Base-by-base conservation (phyloP, 1,284 basidiomycete genomes). In the Mycosarcoma mackinlayi region DNA sequence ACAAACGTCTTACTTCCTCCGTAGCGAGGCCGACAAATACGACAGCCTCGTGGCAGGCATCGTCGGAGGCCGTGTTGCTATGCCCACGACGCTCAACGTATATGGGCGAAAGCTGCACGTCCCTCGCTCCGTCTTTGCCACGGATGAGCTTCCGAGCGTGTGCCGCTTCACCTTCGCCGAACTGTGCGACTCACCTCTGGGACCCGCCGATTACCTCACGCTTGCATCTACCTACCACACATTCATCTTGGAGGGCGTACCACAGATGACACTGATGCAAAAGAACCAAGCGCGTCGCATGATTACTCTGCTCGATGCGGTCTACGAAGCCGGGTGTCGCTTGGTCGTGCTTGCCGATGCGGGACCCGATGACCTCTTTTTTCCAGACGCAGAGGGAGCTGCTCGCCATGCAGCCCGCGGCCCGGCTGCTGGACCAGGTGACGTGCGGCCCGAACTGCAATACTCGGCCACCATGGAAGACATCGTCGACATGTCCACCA, bases 251-350 rank as follows among this genome's bases (percentile, higher is more conserved):
- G 87, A 87, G 44, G 83, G 86, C 31, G 86, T 90, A 18, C 89
- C 89, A 0, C 73, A 88, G 27, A 84, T 91, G 3, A 85, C 85
- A 13, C 83, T 90, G 3, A 85, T 86, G 11, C 84, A 85, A 33
- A 91, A 90, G 84, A 89, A 91, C 79, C 88, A 90, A 82, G 89
- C 89, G 3, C 83, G 89, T 11, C 84, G 89, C 3, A 87, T 91
- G 79, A 91, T 91, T 76, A 90, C 88, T 13, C 85, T 91, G 50
- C 86, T 91, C 37, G 90, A 91, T 72, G 89, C 89, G 0, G 83
- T 90, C 4, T 83, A 85, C 74, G 85, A 85, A 54, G 77, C 83
- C 4, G 78, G 83, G 8, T 85, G 84, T 62, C 81, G 84, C 37
- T 38, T 78, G 3, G 60, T 77, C 53, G 69, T 85, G 25, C 73